Conservation (phyloP, 306 rosid species). For the Trifolium pratense region DNA sequence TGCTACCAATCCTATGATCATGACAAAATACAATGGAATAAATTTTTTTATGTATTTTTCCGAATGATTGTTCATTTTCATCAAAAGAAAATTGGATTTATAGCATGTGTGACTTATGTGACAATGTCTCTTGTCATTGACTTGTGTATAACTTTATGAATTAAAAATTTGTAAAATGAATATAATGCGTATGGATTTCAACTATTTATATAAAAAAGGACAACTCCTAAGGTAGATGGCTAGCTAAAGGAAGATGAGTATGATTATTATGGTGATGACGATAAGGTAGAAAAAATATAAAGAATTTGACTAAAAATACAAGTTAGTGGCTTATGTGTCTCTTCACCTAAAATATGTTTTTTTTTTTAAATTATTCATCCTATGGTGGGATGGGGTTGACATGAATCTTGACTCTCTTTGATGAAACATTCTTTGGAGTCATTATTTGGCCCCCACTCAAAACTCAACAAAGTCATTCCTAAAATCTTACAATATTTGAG, state of each 20-base stretch:
- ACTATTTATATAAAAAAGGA: conserved; percentile 44
- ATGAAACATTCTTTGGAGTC: conserved; percentile 76
- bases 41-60: not conserved
- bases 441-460: conserved; percentile 57
- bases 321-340: conserved; percentile 60
- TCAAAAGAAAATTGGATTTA: conserved; percentile 26
- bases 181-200: conserved; percentile 47
- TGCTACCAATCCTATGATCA: conserved; percentile 25
- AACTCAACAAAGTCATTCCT: conserved; percentile 41
- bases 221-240: conserved; percentile 17
- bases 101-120: conserved; percentile 46
- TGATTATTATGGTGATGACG: conserved; percentile 48
- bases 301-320: conserved; percentile 50
- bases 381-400: conserved; percentile 84
- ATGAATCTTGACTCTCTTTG: conserved; percentile 83
- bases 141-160: conserved; percentile 45
- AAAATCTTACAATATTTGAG: conserved; percentile 62
- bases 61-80: conserved; percentile 1
- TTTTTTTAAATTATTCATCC: conserved; percentile 38
- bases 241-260: conserved; percentile 53
- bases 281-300: conserved; percentile 41
- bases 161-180: conserved; percentile 41
- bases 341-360: conserved; percentile 50
- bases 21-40: conserved; percentile 13
- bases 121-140: conserved; percentile 80